phyloP scores from a whole-genome alignment of 192 early-diverging fungal genomes.

The Coemansia aciculifera region DNA sequence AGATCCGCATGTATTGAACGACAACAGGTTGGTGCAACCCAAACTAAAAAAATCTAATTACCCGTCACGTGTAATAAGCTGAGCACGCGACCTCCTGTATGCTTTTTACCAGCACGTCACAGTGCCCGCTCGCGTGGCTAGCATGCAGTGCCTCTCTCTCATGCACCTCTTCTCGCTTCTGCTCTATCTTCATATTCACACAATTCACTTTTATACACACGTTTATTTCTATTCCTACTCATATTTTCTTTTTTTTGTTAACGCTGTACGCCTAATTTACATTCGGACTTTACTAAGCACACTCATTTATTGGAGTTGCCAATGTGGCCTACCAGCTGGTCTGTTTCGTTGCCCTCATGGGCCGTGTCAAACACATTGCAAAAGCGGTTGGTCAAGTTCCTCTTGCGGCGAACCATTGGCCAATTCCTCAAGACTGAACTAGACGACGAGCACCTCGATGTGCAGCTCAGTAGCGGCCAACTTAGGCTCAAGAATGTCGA shows the following conservation, averaged over 20 bases:
- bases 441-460: constrained; percentile 76
- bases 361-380: constrained; percentile 72
- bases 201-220: constrained; percentile 3
- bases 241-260: constrained; percentile 4
- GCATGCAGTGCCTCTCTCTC: not conserved
- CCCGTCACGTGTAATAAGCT: constrained; percentile 11
- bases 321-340: constrained; percentile 55
- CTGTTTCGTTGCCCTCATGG: constrained; percentile 54
- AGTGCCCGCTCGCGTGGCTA: not conserved
- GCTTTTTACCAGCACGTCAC: constrained; percentile 8
- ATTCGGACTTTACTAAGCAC: not conserved
- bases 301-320: not conserved
- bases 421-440: constrained; percentile 80
- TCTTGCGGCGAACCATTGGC: constrained; percentile 78
- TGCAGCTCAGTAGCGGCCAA: constrained; percentile 76
- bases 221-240: constrained; percentile 5
- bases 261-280: not conserved
- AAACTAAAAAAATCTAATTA: not conserved
- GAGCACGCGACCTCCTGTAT: constrained; percentile 22
- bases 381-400: constrained; percentile 80
- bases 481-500: constrained; percentile 76
- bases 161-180: not conserved
- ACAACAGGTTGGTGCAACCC: constrained; percentile 4
- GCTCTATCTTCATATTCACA: not conserved
- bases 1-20: not conserved